These are phyloP conservation scores for Neofusicoccum ribis DNA, from an alignment of 2,329 filamentous ascomycete species.

Conservation along the genomic window DNA sequence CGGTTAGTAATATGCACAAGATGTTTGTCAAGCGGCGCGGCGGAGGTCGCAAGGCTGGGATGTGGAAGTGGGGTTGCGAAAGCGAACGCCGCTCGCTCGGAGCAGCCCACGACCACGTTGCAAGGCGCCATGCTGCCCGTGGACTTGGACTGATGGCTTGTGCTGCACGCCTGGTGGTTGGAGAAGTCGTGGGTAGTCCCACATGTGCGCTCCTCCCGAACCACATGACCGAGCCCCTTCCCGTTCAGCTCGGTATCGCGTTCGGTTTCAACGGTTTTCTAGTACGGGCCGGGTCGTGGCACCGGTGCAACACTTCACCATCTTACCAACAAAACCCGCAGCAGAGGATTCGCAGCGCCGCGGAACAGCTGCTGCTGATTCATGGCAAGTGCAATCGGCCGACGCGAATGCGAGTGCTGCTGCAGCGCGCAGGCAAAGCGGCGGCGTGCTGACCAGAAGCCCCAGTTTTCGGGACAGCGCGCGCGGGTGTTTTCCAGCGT, in stretches of 20 bases:
- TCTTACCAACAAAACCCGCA: background rate
- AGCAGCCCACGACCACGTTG: background rate
- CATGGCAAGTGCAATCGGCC: too few relatives aligned
- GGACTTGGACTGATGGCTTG: background rate
- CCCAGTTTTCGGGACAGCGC: too few relatives aligned
- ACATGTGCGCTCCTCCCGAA: conserved; percentile 2
- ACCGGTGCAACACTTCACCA: background rate
- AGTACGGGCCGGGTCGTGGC: background rate
- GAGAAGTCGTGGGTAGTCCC: background rate
- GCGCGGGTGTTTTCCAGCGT: too few relatives aligned
- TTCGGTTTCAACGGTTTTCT: conserved; percentile 4
- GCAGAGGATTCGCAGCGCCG: too few relatives aligned
- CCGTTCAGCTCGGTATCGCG: conserved; percentile 7
- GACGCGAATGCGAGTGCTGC: too few relatives aligned
- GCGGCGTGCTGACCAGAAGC: too few relatives aligned
- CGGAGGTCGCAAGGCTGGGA: background rate
- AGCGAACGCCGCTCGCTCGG: background rate
- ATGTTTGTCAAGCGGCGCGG: background rate
- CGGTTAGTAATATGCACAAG: background rate
- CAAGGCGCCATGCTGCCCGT: background rate
- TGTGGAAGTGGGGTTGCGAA: conserved; percentile 2
- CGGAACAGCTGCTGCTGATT: too few relatives aligned
- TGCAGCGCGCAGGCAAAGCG: too few relatives aligned
- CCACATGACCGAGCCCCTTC: conserved; percentile 1
- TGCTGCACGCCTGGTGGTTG: background rate